A percentile compares a stretch with the other conserved stretches of the same genome.
Conservation (phyloP, 768 basidiomycete species). For the Omphalotus guepiniiformis region DNA sequence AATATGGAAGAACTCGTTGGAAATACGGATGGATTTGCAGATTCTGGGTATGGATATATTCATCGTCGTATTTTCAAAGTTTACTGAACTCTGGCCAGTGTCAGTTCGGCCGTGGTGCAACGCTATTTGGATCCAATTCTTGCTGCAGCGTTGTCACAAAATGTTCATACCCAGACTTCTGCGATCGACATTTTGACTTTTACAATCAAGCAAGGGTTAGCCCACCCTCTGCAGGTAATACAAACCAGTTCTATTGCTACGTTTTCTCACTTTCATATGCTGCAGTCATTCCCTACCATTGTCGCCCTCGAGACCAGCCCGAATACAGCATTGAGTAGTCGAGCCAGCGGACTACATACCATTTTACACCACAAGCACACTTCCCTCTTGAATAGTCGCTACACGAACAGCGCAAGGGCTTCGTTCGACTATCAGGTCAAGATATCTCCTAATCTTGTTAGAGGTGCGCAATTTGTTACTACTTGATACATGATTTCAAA, state of each 20-base stretch:
- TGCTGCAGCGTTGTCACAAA: constrained; percentile 70
- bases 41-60: constrained; percentile 75
- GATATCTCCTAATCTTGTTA: constrained; percentile 40
- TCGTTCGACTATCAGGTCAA: constrained; percentile 83
- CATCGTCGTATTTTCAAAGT: not conserved
- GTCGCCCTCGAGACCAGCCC: constrained; percentile 91
- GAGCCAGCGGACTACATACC: constrained; percentile 77
- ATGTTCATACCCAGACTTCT: constrained; percentile 66
- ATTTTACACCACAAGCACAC: constrained; percentile 86
- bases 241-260: constrained; percentile 1
- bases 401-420: constrained; percentile 70
- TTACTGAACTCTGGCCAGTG: constrained; percentile 41
- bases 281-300: constrained; percentile 84
- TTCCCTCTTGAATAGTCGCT: constrained; percentile 84
- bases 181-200: constrained; percentile 91
- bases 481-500: not conserved
- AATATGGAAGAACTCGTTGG: constrained; percentile 95
- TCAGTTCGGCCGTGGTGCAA: constrained; percentile 92
- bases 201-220: constrained; percentile 91
- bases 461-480: constrained; percentile 38
- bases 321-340: constrained; percentile 50
- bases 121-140: constrained; percentile 84
- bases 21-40: constrained; percentile 92
- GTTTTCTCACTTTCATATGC: not conserved
- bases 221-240: constrained; percentile 84